Evolutionary conservation across 2,329 filamentous ascomycete species (phyloP).

Genomic region (Purpureocillium lavendulum): DNA sequence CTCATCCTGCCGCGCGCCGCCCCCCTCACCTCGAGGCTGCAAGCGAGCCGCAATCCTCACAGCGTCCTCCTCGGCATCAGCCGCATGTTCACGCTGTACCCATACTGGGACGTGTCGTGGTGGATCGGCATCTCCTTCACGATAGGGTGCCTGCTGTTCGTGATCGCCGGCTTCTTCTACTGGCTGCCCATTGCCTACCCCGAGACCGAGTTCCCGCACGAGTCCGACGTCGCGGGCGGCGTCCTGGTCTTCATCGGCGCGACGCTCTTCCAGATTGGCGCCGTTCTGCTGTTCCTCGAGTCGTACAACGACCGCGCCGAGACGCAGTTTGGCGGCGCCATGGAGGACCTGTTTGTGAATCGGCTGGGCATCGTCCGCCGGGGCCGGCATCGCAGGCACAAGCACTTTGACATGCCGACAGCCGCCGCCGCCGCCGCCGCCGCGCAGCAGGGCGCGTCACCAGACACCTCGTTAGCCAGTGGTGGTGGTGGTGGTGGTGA

Average conservation of each 20-base stretch:
- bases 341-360: constrained; percentile 27
- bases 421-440: no score
- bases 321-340: constrained; percentile 33
- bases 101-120: constrained; percentile 15
- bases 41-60: neutral
- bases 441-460: no score
- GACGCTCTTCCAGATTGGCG: constrained; percentile 50
- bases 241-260: constrained; percentile 52
- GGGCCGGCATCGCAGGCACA: neutral
- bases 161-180: constrained; percentile 36
- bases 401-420: neutral
- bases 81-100: constrained; percentile 12
- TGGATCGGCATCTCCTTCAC: constrained; percentile 12
- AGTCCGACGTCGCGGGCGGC: constrained; percentile 31
- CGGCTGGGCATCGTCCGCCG: constrained; percentile 2
- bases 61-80: constrained; percentile 6
- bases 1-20: constrained; percentile 7
- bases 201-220: constrained; percentile 36
- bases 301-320: constrained; percentile 40
- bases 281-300: constrained; percentile 48
- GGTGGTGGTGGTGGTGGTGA: no score
- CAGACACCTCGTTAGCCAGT: no score
- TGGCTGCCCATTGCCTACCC: constrained; percentile 51
- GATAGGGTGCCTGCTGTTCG: constrained; percentile 11
- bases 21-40: constrained; percentile 7